Evolutionary conservation across 345 rosid genomes (phyloP).

Genomic region (Eucalyptus erythrocorys): DNA sequence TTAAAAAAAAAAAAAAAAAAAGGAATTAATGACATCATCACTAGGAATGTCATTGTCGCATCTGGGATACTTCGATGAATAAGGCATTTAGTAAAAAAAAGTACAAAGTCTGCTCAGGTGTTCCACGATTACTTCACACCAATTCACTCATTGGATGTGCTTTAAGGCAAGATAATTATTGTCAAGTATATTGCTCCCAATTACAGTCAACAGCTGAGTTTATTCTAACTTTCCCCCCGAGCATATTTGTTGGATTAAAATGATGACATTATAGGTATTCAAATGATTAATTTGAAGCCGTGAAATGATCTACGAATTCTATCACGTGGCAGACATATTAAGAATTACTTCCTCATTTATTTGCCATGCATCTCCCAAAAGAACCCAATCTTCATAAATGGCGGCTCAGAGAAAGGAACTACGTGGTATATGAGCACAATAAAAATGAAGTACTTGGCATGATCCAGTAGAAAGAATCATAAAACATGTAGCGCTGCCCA

Average conservation of each 20-base stretch:
- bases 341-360: neutral
- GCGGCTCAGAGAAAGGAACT: neutral
- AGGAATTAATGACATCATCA: neutral
- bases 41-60: neutral
- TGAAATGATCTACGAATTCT: neutral
- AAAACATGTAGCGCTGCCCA: neutral
- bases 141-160: neutral
- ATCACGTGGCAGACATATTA: neutral
- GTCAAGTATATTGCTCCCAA: neutral
- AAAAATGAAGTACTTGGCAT: neutral
- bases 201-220: neutral
- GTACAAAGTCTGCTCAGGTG: neutral
- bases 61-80: neutral
- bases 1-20: neutral
- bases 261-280: neutral
- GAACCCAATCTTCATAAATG: neutral
- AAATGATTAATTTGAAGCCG: neutral
- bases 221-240: neutral
- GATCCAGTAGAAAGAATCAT: neutral
- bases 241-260: neutral
- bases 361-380: neutral
- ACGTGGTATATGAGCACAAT: neutral
- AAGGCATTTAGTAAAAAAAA: neutral
- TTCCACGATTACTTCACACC: neutral
- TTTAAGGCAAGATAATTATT: neutral